phyloP scores from a whole-genome alignment of 495 filamentous ascomycete genomes.

The Cercophora samala region DNA sequence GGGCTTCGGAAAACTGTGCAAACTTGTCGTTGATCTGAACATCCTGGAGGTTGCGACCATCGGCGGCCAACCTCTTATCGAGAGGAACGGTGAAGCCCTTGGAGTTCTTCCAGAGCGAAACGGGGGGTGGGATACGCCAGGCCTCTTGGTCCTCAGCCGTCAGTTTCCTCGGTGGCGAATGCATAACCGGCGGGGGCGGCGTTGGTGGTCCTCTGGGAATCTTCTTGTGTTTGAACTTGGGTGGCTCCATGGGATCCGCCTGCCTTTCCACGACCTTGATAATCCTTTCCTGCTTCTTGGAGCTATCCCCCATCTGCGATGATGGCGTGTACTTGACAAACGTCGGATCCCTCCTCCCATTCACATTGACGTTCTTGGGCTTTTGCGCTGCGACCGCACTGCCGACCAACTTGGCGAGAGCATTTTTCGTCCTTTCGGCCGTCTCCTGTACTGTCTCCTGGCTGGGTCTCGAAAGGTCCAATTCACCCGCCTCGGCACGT shows the following conservation, averaged over 20 bases:
- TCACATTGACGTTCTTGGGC: slow-evolving; percentile 86
- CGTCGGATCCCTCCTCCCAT: slow-evolving; percentile 75
- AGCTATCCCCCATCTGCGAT: slow-evolving; percentile 93
- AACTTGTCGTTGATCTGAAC: slow-evolving; percentile 99
- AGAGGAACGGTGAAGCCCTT: slow-evolving; percentile 97
- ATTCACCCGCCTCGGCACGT: slow-evolving; percentile 87
- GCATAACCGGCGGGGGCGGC: slow-evolving; percentile 91
- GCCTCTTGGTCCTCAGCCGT: slow-evolving; percentile 96
- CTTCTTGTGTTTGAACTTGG: slow-evolving; percentile 98
- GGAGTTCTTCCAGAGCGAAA: slow-evolving; percentile 99
- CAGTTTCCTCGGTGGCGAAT: slow-evolving; percentile 89
- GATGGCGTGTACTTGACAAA: slow-evolving; percentile 95
- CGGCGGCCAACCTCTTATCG: slow-evolving; percentile 94
- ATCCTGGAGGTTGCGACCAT: slow-evolving; percentile 89
- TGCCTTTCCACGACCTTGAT: slow-evolving; percentile 98
- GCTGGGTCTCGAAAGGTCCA: slow-evolving; percentile 82
- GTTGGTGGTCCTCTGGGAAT: slow-evolving; percentile 92
- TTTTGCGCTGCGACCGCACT: slow-evolving; percentile 89
- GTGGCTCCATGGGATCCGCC: slow-evolving; percentile 92
- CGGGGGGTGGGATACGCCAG: slow-evolving; percentile 88
- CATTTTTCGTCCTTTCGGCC: slow-evolving; percentile 83
- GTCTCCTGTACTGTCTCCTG: slow-evolving; percentile 78
- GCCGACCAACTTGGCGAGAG: slow-evolving; percentile 74
- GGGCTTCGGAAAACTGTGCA: slow-evolving; percentile 88
- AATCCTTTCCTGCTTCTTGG: slow-evolving; percentile 86